Base-by-base conservation (phyloP, 164 flowering plant genomes). In the Kalanchoe fedtschenkoi region DNA sequence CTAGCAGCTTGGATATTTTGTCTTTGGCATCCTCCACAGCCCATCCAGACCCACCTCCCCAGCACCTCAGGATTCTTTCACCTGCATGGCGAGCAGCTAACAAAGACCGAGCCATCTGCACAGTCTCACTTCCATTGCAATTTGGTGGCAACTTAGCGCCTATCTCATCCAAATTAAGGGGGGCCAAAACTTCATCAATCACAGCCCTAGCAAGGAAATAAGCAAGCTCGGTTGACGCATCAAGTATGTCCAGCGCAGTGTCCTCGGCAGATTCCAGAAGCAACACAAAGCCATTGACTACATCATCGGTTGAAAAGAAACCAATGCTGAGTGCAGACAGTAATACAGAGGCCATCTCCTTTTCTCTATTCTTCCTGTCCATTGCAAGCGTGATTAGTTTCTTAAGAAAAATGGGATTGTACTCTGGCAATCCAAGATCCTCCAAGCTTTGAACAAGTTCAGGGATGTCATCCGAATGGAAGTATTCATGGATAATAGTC, bases 41-140 rank as follows among this genome's bases (percentile, higher is more conserved):
- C 99, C 99, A 93, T 5, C 99, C 99, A 19, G 95, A 84, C 34
- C 99, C 99, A 54, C 99, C 99, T 24, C 97, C 97, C 97, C 99
- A 93, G 69, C 99, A 93, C 74, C 99, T 72, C 51, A 90, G 76
- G 64, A 93, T 62, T 77, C 99, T 90, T 81, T 93, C 99, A n/a
- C 97, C 99, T 9, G 96, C 95, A 72, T 93, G 97, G 19, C 99
- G 92, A 0, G 99, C 97, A 68, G 78, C 76, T 32, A 83, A 65
- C 0, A 93, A 85, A 7, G 97, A 72, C 8, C 80, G 78, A 41
- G 97, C 99, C 91, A 83, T 72, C 16, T 69, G 80, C 34, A 90
- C 87, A n/a, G 96, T 93, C 73, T 90, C 96, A 68, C 78, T 79
- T 17, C 97, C 93, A 17, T 83, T 78, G 77, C 95, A 83, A 53